Conservation (phyloP, 805 yeast genomes). For the Jamesozyma jinghongensis region DNA sequence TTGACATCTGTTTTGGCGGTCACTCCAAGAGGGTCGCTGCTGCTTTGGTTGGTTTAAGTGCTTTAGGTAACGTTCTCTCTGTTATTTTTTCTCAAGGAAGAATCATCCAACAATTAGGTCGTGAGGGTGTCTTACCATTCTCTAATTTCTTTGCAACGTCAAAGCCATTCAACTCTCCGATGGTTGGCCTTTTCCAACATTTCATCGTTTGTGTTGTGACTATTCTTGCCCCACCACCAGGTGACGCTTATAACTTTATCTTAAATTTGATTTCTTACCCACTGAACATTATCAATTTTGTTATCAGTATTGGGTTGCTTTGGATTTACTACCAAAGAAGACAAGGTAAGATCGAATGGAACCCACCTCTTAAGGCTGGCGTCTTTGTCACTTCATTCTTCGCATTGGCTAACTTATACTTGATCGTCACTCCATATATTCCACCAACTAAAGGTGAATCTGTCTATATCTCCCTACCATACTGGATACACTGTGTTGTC, state of each 20-base stretch:
- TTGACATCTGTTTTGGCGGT: slow-evolving; percentile 60
- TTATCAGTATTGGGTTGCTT: slow-evolving; percentile 52
- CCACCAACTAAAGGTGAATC: slow-evolving; percentile 60
- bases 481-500: slow-evolving; percentile 73
- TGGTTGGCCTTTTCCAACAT: slow-evolving; percentile 65
- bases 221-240: slow-evolving; percentile 74
- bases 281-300: slow-evolving; percentile 61
- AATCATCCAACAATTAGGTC: slow-evolving; percentile 67
- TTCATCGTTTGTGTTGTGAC: slow-evolving; percentile 67
- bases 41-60: slow-evolving; percentile 71
- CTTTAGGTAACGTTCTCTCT: slow-evolving; percentile 75
- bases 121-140: slow-evolving; percentile 74
- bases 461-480: slow-evolving; percentile 63
- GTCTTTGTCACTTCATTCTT: slow-evolving; percentile 57
- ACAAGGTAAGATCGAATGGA: slow-evolving; percentile 49
- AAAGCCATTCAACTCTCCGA: slow-evolving; percentile 65
- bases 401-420: slow-evolving; percentile 52
- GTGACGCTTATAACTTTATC: slow-evolving; percentile 78
- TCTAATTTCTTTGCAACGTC: slow-evolving; percentile 61
- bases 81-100: slow-evolving; percentile 79
- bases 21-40: slow-evolving; percentile 64
- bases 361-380: slow-evolving; percentile 62
- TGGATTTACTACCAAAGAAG: slow-evolving; percentile 44
- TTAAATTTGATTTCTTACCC: slow-evolving; percentile 75
- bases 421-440: slow-evolving; percentile 68